Percentiles rank a stretch among this genome's conserved stretches.
Evolutionary conservation across 352 stramenopile genomes (phyloP).

Genomic region (Globisporangium takayamanum): DNA sequence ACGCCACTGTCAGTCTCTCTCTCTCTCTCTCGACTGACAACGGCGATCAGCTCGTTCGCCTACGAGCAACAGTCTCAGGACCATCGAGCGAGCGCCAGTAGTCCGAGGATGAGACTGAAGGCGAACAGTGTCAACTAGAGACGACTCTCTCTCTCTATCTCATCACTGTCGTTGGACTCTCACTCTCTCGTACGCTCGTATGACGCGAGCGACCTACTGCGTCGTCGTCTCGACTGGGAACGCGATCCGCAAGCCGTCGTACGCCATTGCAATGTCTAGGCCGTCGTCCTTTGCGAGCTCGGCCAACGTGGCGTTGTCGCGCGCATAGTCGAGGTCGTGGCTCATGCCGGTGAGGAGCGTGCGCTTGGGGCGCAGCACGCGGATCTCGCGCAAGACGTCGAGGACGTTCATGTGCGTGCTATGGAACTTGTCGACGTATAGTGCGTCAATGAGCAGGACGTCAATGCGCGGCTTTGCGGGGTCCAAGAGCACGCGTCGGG

Average conservation of each 20-base stretch:
- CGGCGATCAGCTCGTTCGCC: neutral
- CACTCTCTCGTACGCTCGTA: no score
- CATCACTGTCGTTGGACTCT: no score
- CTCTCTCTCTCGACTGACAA: neutral
- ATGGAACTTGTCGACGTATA: constrained; percentile 73
- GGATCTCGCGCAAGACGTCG: constrained; percentile 61
- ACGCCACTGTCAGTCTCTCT: no score
- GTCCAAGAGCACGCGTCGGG: constrained; percentile 52
- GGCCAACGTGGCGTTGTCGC: constrained; percentile 34
- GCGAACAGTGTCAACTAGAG: no score
- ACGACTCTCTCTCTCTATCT: no score
- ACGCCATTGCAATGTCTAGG: constrained; percentile 75
- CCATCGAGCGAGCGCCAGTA: no score
- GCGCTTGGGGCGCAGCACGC: constrained; percentile 50
- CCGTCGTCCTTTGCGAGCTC: constrained; percentile 46
- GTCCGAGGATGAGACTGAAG: no score
- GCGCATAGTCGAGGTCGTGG: constrained; percentile 77
- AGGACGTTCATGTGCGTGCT: constrained; percentile 83
- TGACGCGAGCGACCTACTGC: constrained; percentile 25
- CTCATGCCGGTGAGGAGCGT: constrained; percentile 84
- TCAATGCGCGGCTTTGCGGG: constrained; percentile 49
- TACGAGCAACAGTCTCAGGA: no score
- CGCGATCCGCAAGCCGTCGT: constrained; percentile 58
- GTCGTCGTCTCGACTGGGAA: constrained; percentile 50
- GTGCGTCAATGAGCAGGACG: constrained; percentile 75